Base-by-base conservation (phyloP, 345 rosid species). In the Citrus maxima region DNA sequence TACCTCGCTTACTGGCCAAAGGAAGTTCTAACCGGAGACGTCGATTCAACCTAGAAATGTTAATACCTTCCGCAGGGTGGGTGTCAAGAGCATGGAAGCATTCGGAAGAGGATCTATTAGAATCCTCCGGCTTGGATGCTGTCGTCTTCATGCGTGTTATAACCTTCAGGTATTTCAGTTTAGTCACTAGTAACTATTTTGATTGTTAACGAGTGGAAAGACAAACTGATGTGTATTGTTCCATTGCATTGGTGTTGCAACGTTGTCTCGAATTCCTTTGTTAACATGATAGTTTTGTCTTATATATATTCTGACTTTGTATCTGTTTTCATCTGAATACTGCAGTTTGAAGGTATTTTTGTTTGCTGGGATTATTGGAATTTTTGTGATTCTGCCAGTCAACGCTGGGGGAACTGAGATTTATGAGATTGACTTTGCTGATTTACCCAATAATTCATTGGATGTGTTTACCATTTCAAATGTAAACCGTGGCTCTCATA, bases 301-400 rank as follows among this genome's bases (percentile, higher is more conserved):
- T 55, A 49, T 38, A 27, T 65, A 24, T 25, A 70, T 73, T 69
- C 68, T 81, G 64, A 62, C 34, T 40, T 76, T 28, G 34, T 70
- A 60, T 72, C 75, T 78, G 67, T 19, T 77, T 80, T 75, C 4
- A 70, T 82, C 81, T 75, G 75, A 75, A 27, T 78, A 69, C 56
- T 92, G 88, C 93, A 95, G 99, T 86, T 88, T 93, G 88, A 92
- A 87, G 85, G 91, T 95, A 76, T 95, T 93, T 87, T 76, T 90
- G 82, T 88, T 93, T 61, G 95, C 97, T 76, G 99, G 95, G 74
- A 76, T 93, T 80, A 89, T 95, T 70, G 99, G 99, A 75, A 73
- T 89, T 82, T 88, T 92, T 86, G 87, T 92, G 86, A 88, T 95
- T 86, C 93, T 95, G 82, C 99, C 99, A 77, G 91, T 95, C 61